Conservation (phyloP, 2,329 filamentous ascomycete genomes). For the Camillea tinctor region DNA sequence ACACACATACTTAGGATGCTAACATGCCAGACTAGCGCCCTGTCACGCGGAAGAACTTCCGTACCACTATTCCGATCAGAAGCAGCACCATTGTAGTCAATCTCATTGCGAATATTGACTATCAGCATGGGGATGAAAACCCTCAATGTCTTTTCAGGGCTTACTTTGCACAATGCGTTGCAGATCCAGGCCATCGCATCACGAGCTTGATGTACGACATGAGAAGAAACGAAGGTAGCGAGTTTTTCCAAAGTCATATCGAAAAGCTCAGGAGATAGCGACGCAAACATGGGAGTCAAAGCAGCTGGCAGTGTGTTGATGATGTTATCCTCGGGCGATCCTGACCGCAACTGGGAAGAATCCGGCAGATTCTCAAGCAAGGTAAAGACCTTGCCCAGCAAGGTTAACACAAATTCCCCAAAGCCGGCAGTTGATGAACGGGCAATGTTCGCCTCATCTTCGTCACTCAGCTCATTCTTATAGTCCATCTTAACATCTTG, state of each 20-base stretch:
- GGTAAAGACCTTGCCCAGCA: constrained; percentile 93
- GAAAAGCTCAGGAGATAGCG: constrained; percentile 88
- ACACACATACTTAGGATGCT: constrained; percentile 98
- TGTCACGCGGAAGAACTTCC: constrained; percentile 88
- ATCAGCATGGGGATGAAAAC: constrained; percentile 88
- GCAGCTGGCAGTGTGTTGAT: constrained; percentile 93
- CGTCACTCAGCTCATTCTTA: constrained; percentile 73
- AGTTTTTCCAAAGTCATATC: constrained; percentile 91
- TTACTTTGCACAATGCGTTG: constrained; percentile 93
- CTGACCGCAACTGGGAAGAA: constrained; percentile 79
- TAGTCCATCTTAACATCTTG: constrained; percentile 86
- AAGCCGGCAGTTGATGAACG: constrained; percentile 94
- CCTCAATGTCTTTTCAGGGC: constrained; percentile 89
- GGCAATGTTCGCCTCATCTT: constrained; percentile 83
- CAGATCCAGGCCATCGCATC: constrained; percentile 99
- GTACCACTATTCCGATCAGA: constrained; percentile 91
- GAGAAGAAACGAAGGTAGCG: constrained; percentile 83
- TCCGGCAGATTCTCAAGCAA: constrained; percentile 94
- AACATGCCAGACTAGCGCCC: constrained; percentile 93
- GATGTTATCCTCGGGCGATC: constrained; percentile 93
- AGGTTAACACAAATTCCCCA: constrained; percentile 85
- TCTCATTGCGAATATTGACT: constrained; percentile 90
- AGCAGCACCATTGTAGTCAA: constrained; percentile 93
- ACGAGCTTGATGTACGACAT: constrained; percentile 93
- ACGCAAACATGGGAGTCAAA: constrained; percentile 84